Base-by-base conservation (phyloP, 768 basidiomycete species). In the Collybia nuda region DNA sequence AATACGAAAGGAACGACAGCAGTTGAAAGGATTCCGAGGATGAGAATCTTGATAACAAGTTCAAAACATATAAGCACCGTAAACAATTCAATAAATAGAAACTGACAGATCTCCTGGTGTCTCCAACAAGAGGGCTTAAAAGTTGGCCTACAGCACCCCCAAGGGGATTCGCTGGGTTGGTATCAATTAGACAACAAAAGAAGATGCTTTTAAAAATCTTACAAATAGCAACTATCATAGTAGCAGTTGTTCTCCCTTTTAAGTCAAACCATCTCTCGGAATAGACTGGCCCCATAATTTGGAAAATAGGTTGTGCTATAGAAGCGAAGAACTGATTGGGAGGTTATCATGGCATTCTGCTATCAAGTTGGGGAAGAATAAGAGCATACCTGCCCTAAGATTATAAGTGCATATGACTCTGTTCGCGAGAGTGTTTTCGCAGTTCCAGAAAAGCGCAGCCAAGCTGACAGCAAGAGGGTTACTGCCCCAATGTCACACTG, bases 251-350 rank as follows among this genome's bases (percentile, higher is more conserved):
- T 37, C 91, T 76, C 12, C 85, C 82, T 51, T 79, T 72, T 41
- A 91, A 67, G 53, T 87, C 82, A 59, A 93, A 93, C 91, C 91
- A 93, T 26, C 69, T 80, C 62, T 93, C 88, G 0, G 90, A 91
- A 65, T 86, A 93, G 46, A 80, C 84, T 1, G 91, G 88, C 5
- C 86, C 87, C 7, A 92, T 68, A 21, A 93, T 79, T 67, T 90
- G 89, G 64, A 82, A 92, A 12, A 85, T 70, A 2, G 90, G 83
- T 60, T 90, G 86, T 2, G 87, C 72, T 40, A 89, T 65, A 1
- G 80, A 80, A 6, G 80, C 74, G 36, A 91, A 75, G 14, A 84
- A 56, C 88, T 90, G 41, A 22, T 22, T 8, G 40, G 26, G 26
- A 19, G 35, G 23, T 15, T 41, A 37, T 15, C 28, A 15, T n/a